Conservation (phyloP, 2,329 filamentous ascomycete genomes). For the Nothopassalora personata region DNA sequence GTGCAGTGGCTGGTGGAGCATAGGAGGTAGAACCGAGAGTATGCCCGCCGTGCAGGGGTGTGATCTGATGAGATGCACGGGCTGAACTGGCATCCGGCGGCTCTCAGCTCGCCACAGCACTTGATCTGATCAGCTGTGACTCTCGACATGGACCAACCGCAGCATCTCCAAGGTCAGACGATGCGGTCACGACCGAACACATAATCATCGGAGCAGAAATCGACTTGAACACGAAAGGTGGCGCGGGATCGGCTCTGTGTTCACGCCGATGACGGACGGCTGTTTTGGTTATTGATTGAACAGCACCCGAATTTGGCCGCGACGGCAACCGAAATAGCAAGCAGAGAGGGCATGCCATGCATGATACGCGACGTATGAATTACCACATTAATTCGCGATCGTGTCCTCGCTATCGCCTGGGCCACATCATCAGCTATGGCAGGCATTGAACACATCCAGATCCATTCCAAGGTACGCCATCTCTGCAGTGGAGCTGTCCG, state of each 20-base stretch:
- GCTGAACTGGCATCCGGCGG: too few relatives aligned
- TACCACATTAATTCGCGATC: not conserved
- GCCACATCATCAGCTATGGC: constrained; percentile 55
- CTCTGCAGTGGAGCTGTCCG: constrained; percentile 4
- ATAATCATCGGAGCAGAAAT: not conserved
- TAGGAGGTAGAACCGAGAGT: too few relatives aligned
- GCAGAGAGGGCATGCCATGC: not conserved
- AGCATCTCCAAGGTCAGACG: not conserved
- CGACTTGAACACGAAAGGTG: not conserved
- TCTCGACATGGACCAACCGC: not conserved
- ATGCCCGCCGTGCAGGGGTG: too few relatives aligned
- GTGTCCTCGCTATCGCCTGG: not conserved
- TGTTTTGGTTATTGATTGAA: not conserved
- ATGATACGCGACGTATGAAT: constrained; percentile 5
- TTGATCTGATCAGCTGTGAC: not conserved
- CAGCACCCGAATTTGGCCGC: constrained; percentile 8
- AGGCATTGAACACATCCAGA: constrained; percentile 92
- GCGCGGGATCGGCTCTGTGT: not conserved
- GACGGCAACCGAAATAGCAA: constrained; percentile 1
- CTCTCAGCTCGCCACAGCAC: not conserved
- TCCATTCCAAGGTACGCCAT: constrained; percentile 82
- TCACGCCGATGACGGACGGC: not conserved
- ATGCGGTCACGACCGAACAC: not conserved
- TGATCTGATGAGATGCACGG: too few relatives aligned
- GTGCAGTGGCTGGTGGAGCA: too few relatives aligned